Conservation (phyloP, 208 protist genomes). For the Herpetomonas samuelpessoai region DNA sequence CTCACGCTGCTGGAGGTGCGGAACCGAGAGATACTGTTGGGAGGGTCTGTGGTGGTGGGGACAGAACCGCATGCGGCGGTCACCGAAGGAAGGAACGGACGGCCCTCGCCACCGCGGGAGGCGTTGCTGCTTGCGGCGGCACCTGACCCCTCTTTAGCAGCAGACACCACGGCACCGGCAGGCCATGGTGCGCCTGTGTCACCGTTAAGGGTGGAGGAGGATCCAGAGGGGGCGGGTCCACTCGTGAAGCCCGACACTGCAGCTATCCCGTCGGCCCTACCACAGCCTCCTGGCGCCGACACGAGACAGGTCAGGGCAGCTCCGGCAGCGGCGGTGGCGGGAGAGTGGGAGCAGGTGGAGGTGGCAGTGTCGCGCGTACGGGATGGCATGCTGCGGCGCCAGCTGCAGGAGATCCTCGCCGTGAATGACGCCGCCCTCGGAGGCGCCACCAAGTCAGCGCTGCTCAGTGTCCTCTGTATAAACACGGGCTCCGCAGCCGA, state of each 20-base stretch:
- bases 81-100: neutral
- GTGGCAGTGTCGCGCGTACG: constrained; percentile 12
- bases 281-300: neutral
- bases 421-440: constrained; percentile 20
- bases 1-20: constrained; percentile 47
- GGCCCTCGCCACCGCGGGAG: neutral
- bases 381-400: constrained; percentile 16
- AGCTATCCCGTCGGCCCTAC: too few species aligned
- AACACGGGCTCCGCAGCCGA: neutral
- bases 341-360: constrained; percentile 8
- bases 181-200: too few species aligned
- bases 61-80: neutral
- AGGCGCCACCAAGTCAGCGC: constrained; percentile 20
- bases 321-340: neutral
- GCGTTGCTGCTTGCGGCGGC: neutral
- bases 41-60: neutral
- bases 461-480: constrained; percentile 28
- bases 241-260: too few species aligned
- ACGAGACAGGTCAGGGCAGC: too few species aligned
- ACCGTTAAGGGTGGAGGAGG: too few species aligned
- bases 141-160: neutral
- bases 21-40: constrained; percentile 10
- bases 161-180: neutral
- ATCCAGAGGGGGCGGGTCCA: too few species aligned
- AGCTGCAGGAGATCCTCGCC: constrained; percentile 36